Evolutionary conservation across 768 basidiomycete genomes (phyloP).

Genomic region (Lyophyllum atratum): DNA sequence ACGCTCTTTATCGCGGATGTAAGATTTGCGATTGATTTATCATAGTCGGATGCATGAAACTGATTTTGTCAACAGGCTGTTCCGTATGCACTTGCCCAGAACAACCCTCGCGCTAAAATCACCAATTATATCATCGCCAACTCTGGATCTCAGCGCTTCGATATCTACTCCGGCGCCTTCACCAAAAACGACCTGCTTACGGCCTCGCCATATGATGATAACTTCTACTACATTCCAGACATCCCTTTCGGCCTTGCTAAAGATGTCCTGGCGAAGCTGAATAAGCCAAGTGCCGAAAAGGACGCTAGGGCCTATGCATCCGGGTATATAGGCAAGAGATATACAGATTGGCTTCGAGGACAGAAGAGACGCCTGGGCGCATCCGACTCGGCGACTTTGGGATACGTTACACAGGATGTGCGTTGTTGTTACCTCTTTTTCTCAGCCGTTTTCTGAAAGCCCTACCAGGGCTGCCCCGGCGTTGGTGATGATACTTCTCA

Average conservation of each 20-base stretch:
- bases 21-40: conserved; percentile 6
- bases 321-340: conserved; percentile 8
- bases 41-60: not conserved
- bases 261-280: conserved; percentile 53
- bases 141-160: conserved; percentile 66
- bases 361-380: not conserved
- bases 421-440: conserved; percentile 19
- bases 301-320: conserved; percentile 41
- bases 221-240: conserved; percentile 62
- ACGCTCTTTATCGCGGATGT: conserved; percentile 56
- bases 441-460: too few relatives aligned
- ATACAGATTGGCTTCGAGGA: conserved; percentile 52
- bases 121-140: conserved; percentile 69
- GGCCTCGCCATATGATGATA: conserved; percentile 66
- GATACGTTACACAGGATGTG: conserved; percentile 42
- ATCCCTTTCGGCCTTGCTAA: conserved; percentile 53
- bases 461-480: conserved; percentile 64
- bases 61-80: conserved; percentile 38
- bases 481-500: conserved; percentile 76
- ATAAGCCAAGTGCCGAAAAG: conserved; percentile 43
- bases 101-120: conserved; percentile 61
- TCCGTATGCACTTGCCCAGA: conserved; percentile 57
- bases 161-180: conserved; percentile 69
- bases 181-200: conserved; percentile 83
- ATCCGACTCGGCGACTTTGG: not conserved